Conservation (phyloP, 2,329 filamentous ascomycete species). For the Arthrocladium fulminans region DNA sequence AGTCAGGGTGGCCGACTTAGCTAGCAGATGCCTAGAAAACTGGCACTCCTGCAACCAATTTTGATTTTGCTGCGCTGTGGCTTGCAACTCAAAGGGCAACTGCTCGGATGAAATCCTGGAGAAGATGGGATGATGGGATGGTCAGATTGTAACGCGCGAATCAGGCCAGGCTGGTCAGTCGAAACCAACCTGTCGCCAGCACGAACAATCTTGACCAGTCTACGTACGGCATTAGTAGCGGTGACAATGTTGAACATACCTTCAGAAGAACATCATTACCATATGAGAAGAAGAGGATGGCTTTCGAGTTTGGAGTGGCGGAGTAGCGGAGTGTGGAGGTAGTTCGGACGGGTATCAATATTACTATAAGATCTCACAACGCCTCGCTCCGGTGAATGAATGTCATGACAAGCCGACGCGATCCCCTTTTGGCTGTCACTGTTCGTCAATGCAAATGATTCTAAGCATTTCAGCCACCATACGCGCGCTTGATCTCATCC, state of each 20-base stretch:
- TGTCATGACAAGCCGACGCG: conserved; percentile 6
- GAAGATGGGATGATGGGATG: conserved; percentile 5
- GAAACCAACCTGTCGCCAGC: background rate
- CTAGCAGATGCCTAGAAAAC: background rate
- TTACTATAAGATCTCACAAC: conserved; percentile 9
- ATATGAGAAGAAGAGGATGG: too few species aligned
- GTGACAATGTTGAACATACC: background rate
- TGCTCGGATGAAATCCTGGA: conserved; percentile 2
- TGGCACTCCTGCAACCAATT: conserved; percentile 8
- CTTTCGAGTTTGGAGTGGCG: background rate
- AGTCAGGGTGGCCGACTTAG: background rate
- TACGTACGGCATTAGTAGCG: background rate
- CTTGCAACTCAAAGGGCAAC: conserved; percentile 2
- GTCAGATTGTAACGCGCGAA: conserved; percentile 6
- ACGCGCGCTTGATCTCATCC: conserved; percentile 54
- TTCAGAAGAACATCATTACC: background rate
- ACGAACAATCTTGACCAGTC: background rate
- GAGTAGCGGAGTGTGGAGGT: background rate
- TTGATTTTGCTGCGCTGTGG: conserved; percentile 6
- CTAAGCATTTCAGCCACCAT: conserved; percentile 30
- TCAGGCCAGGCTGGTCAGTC: background rate
- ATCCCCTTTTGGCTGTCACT: background rate
- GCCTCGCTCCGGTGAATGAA: conserved; percentile 8
- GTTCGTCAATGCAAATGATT: background rate
- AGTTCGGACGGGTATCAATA: background rate